Evolutionary conservation across 306 rosid species (phyloP).

Genomic region (Cucumis cinereus): DNA sequence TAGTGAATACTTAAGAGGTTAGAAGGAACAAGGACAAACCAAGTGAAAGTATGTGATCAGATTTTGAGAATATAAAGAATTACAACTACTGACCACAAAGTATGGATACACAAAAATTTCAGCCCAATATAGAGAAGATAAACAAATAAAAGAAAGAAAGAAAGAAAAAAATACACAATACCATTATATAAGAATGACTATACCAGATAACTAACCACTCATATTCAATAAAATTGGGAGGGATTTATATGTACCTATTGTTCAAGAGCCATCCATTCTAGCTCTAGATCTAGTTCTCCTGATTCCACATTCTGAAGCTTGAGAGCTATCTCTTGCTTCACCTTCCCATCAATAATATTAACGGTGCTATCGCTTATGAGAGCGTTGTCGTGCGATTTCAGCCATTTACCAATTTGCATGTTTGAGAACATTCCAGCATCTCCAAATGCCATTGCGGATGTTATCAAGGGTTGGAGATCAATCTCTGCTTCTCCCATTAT

Average conservation of each 20-base stretch:
- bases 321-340: conserved; percentile 54
- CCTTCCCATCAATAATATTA: conserved; percentile 57
- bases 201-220: conserved; percentile 2
- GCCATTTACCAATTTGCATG: conserved; percentile 99
- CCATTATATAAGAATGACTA: conserved; percentile 2
- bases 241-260: conserved; percentile 38
- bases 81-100: not conserved
- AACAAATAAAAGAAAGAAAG: not conserved
- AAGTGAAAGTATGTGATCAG: not conserved
- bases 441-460: conserved; percentile 92
- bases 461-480: conserved; percentile 88
- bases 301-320: conserved; percentile 92
- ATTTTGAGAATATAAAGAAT: not conserved
- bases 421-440: conserved; percentile 80
- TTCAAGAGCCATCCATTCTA: conserved; percentile 93
- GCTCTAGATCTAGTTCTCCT: conserved; percentile 73
- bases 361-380: conserved; percentile 67
- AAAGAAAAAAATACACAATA: not conserved
- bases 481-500: conserved; percentile 98
- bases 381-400: conserved; percentile 81
- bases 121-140: not conserved
- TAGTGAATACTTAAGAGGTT: not conserved
- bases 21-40: conserved; percentile 3
- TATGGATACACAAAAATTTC: not conserved
- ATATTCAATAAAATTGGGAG: not conserved